Conservation (phyloP, 2,329 filamentous ascomycete species). For the Phialophora tarda region DNA sequence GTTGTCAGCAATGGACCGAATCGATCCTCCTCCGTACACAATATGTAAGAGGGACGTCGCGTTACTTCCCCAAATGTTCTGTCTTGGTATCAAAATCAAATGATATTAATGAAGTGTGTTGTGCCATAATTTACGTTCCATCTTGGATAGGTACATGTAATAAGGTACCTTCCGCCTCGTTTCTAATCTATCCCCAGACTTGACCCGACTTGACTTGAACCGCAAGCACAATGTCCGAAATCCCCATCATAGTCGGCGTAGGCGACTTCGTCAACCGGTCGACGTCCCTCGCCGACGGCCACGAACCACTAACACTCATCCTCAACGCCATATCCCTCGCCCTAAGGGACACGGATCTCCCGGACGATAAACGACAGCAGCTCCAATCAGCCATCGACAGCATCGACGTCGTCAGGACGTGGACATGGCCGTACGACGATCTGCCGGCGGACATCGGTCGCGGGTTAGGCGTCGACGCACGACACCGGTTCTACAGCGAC, state of each 20-base stretch:
- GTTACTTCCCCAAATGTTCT: background rate
- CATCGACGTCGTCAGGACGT: slow-evolving; percentile 65
- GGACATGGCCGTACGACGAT: slow-evolving; percentile 70
- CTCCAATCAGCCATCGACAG: slow-evolving; percentile 61
- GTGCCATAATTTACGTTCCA: too few species aligned
- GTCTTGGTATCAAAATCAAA: background rate
- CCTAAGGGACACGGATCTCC: slow-evolving; percentile 56
- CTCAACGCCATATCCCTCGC: slow-evolving; percentile 60
- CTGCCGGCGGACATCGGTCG: slow-evolving; percentile 60
- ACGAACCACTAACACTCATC: slow-evolving; percentile 66
- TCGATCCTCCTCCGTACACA: background rate
- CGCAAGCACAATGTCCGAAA: slow-evolving; percentile 5
- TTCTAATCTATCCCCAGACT: background rate
- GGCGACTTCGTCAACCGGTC: slow-evolving; percentile 67
- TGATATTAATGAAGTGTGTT: background rate
- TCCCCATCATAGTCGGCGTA: slow-evolving; percentile 66
- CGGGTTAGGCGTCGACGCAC: slow-evolving; percentile 55
- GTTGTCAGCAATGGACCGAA: slow-evolving; percentile 3
- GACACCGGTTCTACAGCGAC: slow-evolving; percentile 58
- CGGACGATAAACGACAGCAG: slow-evolving; percentile 39
- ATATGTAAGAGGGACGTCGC: background rate
- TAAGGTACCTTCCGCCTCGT: background rate
- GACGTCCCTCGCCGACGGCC: slow-evolving; percentile 56
- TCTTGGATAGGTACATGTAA: background rate
- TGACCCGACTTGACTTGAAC: too few species aligned